Base-by-base conservation (phyloP, 1,284 basidiomycete species). In the Cutaneotrichosporon dermatis region DNA sequence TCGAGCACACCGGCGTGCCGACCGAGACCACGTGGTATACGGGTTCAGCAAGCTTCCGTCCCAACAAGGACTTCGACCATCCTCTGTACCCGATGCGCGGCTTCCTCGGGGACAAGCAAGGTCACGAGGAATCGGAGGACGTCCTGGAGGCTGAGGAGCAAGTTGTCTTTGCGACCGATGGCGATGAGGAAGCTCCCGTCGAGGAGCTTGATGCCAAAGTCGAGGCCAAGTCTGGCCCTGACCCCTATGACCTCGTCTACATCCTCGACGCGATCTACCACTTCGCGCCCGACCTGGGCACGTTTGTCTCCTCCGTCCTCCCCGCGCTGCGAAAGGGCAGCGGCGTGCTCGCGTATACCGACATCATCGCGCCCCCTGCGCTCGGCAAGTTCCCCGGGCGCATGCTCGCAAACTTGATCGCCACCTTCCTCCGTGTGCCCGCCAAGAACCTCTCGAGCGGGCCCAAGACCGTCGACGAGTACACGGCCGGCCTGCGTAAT, bases 251-350 rank as follows among this genome's bases (percentile, higher is more conserved):
- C 62, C 69, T 76, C 42, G 69, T 79, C 41, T 74, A 76, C 65
- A 69, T 85, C 5, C 79, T 88, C 35, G 87, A 89, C 69, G 87
- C 86, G 60, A 85, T 86, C 2, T 88, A 88, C 70, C 87, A 89
- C 71, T 88, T 88, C 70, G 69, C 79, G 7, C 83, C 84, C 1
- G 80, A 85, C 16, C 59, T 72, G 12, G 61, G 61, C 4, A 83
- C 86, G 66, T 80, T 88, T 37, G 68, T 74, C 7, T 82, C 86
- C 64, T 72, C 80, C 1, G 80, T 82, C 62, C 1, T 60, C 79
- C 42, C 80, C 88, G 1, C 68, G 70, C 0, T 77, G 79, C 5
- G 82, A 25, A 25, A 25, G 25, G 25, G 25, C 25, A 25, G 82
- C 1, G 86, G 86, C 11, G 76, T 80, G 11, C 75, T 88, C 52